Evolutionary conservation across 306 rosid species (phyloP), one percentile per base, ranked within the genome.

Genomic region (Ammopiptanthus mongolicus): DNA sequence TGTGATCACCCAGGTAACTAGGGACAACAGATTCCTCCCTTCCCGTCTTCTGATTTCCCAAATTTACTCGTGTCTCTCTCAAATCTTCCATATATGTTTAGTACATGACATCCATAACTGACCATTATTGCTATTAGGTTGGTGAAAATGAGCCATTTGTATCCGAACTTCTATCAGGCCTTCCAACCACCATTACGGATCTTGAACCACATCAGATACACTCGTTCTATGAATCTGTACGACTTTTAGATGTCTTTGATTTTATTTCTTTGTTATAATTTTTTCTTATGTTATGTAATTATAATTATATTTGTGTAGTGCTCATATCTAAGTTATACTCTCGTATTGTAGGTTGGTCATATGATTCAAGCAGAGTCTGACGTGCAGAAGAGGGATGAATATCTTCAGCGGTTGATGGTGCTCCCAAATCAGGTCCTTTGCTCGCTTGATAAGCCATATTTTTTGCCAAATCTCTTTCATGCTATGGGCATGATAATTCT

Each of bases 331-430:
- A 14, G n/a, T 28, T 25, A 55, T 25, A 17, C 66, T 76, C 18
- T 44, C 6, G 56, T 52, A 17, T 75, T 75, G 15, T 74, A 96
- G 99, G 99, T 96, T 61, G 98, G 87, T 71, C 87, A 92, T 62
- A 96, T 96, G 99, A 88, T 92, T 86, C 99, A 92, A 79, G 99
- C 98, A 9, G 99, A 96, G 80, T 67, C 97, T 46, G 99, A 96
- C 80, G 82, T 81, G 17, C 96, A 86, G 65, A 92, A 90, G 83
- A 87, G 99, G 80, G 99, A 92, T 76, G 99, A 96, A 75, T 96
- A 85, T 88, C 76, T 96, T 23, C 97, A 92, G 77, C 84, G 97
- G 68, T 78, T 96, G 87, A 96, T 96, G 99, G 84, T 62, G 72
- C 97, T 96, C 28, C 99, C 99, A 60, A 92, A 96, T 71, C 96